These are phyloP conservation scores for Chiua virens DNA, from an alignment of 768 basidiomycete genomes.

Conservation along the genomic window DNA sequence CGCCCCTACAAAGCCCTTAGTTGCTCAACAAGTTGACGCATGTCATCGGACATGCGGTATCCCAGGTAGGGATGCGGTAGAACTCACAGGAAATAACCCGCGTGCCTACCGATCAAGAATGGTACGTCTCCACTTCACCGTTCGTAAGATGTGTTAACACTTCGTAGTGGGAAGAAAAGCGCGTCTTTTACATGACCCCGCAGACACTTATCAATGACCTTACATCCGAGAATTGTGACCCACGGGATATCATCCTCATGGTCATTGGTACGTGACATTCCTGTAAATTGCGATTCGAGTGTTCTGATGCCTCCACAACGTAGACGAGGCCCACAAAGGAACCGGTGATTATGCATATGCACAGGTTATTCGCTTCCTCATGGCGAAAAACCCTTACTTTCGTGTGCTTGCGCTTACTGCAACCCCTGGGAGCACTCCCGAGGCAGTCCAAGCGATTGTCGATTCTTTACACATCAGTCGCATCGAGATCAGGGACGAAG, in stretches of 20 bases:
- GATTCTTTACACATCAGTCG: slow-evolving; percentile 92
- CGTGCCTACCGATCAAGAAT: slow-evolving; percentile 53
- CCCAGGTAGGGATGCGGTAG: slow-evolving; percentile 78
- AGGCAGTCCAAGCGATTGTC: slow-evolving; percentile 88
- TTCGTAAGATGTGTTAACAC: background rate
- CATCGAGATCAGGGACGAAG: slow-evolving; percentile 92
- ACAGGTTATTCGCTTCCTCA: slow-evolving; percentile 82
- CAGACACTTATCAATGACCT: slow-evolving; percentile 94
- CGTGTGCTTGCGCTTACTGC: slow-evolving; percentile 92
- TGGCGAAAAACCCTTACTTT: slow-evolving; percentile 93
- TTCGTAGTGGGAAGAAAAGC: slow-evolving; percentile 72
- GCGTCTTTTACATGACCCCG: slow-evolving; percentile 94
- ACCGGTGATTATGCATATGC: slow-evolving; percentile 94
- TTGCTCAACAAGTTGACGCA: slow-evolving; percentile 92
- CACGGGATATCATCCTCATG: slow-evolving; percentile 76
- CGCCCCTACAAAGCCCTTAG: slow-evolving; percentile 94
- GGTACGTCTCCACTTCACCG: slow-evolving; percentile 41
- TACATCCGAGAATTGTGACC: slow-evolving; percentile 67
- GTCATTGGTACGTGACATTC: slow-evolving; percentile 67
- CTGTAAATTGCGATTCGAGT: background rate
- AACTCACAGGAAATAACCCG: slow-evolving; percentile 78
- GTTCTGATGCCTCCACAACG: slow-evolving; percentile 3
- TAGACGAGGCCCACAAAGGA: slow-evolving; percentile 95
- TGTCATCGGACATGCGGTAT: slow-evolving; percentile 95
- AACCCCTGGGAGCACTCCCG: slow-evolving; percentile 84